Evolutionary conservation across 345 rosid species (phyloP), one percentile per base, ranked within the genome.

Genomic region (Aquilaria sinensis): DNA sequence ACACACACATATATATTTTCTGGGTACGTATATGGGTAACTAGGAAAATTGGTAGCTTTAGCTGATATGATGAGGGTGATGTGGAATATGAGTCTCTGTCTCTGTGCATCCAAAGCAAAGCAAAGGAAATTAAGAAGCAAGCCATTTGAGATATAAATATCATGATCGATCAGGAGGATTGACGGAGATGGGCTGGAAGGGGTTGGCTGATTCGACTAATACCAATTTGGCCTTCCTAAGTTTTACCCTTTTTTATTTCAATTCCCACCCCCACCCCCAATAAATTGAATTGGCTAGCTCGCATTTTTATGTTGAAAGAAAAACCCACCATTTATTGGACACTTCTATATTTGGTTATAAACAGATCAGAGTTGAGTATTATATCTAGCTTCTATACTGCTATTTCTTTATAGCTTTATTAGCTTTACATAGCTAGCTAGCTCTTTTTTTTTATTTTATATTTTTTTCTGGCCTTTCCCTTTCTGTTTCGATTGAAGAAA

Each of bases 21-120:
- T 16, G 23, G 23, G 23, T 16, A 16, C 23, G 23, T 16, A 16
- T 16, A 56, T 51, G 12, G 29, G 9, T 47, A 49, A 68, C 70
- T 72, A 76, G 66, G 63, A 66, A 58, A 3, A 37, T 66, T 66
- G 69, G 31, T 66, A 57, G 62, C 61, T 48, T 57, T 12, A 16
- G 43, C 7, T 37, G 43, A 37, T 37, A 5, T 37, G 43, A 37
- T 37, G 43, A 37, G 43, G 43, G 43, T 5, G 43, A 37, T 37
- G 43, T 5, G 43, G 8, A 4, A 8, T 4, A 37, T 37, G 43
- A 37, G 23, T 16, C 23, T 16, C 23, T 16, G 23, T 16, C 23
- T 16, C 23, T 37, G 43, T 4, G 5, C 43, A 37, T 37, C 7
- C 7, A 37, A 37, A 37, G 43, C 43, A 37, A 37, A 37, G 43